phyloP scores from a whole-genome alignment of 2,329 filamentous ascomycete genomes.

The Ramularia endophylla region DNA sequence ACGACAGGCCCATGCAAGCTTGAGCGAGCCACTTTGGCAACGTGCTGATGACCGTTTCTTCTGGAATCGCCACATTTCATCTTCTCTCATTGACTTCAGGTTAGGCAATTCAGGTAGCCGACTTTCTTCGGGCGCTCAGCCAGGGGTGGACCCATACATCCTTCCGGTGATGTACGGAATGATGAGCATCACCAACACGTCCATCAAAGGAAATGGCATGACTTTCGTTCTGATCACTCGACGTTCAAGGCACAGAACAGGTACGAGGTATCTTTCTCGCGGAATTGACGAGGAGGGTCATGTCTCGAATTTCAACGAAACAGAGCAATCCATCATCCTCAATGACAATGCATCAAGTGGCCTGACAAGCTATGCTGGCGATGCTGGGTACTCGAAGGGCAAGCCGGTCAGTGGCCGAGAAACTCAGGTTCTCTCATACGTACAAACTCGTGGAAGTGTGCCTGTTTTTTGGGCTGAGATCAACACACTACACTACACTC shows the following conservation, averaged over 20 bases:
- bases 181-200: slow-evolving; percentile 82
- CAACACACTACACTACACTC: slow-evolving; percentile 87
- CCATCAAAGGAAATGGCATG: slow-evolving; percentile 75
- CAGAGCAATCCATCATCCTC: slow-evolving; percentile 83
- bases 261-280: slow-evolving; percentile 90
- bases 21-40: slow-evolving; percentile 74
- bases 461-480: slow-evolving; percentile 96
- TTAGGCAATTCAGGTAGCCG: slow-evolving; percentile 52
- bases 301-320: slow-evolving; percentile 99
- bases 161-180: slow-evolving; percentile 95
- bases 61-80: slow-evolving; percentile 93
- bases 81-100: slow-evolving; percentile 86
- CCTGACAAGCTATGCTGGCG: slow-evolving; percentile 73
- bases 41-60: slow-evolving; percentile 96
- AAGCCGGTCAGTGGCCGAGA: slow-evolving; percentile 63
- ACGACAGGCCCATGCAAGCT: slow-evolving; percentile 73
- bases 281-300: slow-evolving; percentile 90
- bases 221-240: slow-evolving; percentile 85
- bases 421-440: slow-evolving; percentile 85
- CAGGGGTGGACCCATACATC: slow-evolving; percentile 82
- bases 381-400: slow-evolving; percentile 68
- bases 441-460: slow-evolving; percentile 93
- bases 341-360: slow-evolving; percentile 71
- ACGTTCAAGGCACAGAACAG: slow-evolving; percentile 78
- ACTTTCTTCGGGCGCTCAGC: slow-evolving; percentile 62